A percentile compares a stretch with the other conserved stretches of the same genome.
Evolutionary conservation across 1,284 basidiomycete genomes (phyloP).

Genomic region (Moniliophthora roreri): DNA sequence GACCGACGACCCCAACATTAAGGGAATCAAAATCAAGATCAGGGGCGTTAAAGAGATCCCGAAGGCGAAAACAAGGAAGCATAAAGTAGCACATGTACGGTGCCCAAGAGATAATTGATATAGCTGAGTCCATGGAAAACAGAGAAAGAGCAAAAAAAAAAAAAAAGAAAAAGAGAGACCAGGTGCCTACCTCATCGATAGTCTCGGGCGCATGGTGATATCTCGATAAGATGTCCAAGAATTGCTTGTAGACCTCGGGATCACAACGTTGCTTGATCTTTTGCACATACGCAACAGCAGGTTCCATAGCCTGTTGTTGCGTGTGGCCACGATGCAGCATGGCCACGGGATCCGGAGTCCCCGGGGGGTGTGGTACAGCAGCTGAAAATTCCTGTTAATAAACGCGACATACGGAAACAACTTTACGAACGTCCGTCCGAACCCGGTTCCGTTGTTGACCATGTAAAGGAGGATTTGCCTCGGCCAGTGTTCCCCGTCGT

Average conservation of each 20-base stretch:
- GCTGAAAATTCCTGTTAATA: too few relatives aligned
- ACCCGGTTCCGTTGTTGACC: constrained; percentile 29
- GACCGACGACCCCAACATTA: not conserved
- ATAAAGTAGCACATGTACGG: not conserved
- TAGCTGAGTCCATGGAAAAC: not conserved
- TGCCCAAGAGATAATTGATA: constrained; percentile 20
- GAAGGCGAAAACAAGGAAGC: not conserved
- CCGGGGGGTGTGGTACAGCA: constrained; percentile 6
- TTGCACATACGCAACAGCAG: constrained; percentile 93
- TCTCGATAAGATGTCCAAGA: constrained; percentile 86
- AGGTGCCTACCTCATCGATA: constrained; percentile 70
- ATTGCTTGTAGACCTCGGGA: constrained; percentile 91
- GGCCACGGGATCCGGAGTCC: constrained; percentile 9
- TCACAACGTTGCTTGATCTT: constrained; percentile 97
- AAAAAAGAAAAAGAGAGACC: constrained; percentile 34
- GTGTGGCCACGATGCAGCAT: constrained; percentile 2
- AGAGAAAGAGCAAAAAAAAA: constrained; percentile 45
- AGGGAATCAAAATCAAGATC: not conserved
- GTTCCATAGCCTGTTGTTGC: constrained; percentile 46
- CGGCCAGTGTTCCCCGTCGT: constrained; percentile 39
- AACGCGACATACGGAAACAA: not conserved
- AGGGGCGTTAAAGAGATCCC: not conserved
- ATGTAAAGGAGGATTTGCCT: constrained; percentile 33
- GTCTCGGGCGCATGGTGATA: constrained; percentile 53
- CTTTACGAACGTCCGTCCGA: not conserved